Evolutionary conservation across 148 eudicot genomes (phyloP), one percentile per base, ranked within the genome.

Genomic region (Mesembryanthemum crystallinum): DNA sequence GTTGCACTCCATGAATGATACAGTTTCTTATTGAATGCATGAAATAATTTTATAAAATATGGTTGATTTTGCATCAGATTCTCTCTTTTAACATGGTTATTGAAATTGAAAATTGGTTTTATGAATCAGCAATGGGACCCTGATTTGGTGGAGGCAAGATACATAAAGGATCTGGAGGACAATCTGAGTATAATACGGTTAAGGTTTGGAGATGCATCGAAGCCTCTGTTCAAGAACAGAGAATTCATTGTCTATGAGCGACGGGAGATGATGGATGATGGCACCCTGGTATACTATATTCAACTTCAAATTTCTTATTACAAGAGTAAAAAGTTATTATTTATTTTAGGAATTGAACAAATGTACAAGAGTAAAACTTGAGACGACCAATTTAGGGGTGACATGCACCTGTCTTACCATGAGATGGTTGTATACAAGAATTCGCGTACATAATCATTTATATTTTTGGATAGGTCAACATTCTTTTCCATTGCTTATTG

Each of bases 161-260:
- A 91, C 81, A 93, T 93, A 54, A 93, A 93, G 78, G 93, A 93
- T 71, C 83, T 93, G 7, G 89, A 85, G 71, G 89, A 90, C 3
- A 93, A 93, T 65, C 86, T 93, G 17, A 86, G 98, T 73, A 91
- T 93, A 45, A 88, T 93, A 45, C 80, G 92, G 7, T 81, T 93
- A 17, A 86, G 87, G 71, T 93, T 84, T 27, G 98, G 96, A 75
- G 93, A 91, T 28, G 79, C 80, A 64, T 85, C 98, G 12, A 91
- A 89, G 81, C 96, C 93, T 35, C 84, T 91, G 37, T 93, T 93
- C 64, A 87, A 89, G 74, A 91, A 90, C 88, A 78, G 93, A 77
- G 98, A 93, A 70, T 93, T 93, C 77, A 91, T 93, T 15, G 93
- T 91, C 64, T 93, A 93, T 58, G 96, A 93, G 79, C 85, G 98